Conservation (phyloP, 768 basidiomycete species). For the Agrocybe pediades region DNA sequence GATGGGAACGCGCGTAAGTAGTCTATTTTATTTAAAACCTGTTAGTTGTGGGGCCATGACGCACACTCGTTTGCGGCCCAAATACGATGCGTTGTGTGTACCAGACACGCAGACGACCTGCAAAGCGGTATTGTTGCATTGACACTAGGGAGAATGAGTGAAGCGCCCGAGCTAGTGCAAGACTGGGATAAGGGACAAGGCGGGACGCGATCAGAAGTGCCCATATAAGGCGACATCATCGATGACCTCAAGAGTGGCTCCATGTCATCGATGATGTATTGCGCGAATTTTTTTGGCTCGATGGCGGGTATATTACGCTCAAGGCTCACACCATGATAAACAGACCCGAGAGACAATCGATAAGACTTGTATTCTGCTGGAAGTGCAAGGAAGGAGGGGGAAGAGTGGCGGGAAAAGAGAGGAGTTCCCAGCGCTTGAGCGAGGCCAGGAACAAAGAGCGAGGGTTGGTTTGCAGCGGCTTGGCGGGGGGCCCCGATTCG, state of each 20-base stretch:
- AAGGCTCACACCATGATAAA: neutral
- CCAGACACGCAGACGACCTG: no score
- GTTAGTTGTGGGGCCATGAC: no score
- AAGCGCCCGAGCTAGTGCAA: conserved; percentile 2
- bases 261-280: conserved; percentile 15
- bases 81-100: no score
- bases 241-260: conserved; percentile 20
- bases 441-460: conserved; percentile 7
- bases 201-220: neutral
- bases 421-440: neutral
- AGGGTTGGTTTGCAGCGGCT: neutral
- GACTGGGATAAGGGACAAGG: neutral
- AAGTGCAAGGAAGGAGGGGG: neutral
- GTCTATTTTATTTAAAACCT: no score
- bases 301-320: conserved; percentile 5
- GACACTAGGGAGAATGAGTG: neutral
- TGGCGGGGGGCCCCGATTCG: conserved; percentile 3
- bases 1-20: no score
- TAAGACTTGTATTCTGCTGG: neutral
- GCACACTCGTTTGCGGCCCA: no score
- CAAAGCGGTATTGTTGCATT: no score
- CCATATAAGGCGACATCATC: conserved; percentile 16
- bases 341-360: neutral
- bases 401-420: neutral
- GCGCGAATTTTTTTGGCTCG: conserved; percentile 1